Evolutionary conservation across 139 green algal species (phyloP), one percentile per base, ranked within the genome.

Genomic region (Monoraphidium neglectum): DNA sequence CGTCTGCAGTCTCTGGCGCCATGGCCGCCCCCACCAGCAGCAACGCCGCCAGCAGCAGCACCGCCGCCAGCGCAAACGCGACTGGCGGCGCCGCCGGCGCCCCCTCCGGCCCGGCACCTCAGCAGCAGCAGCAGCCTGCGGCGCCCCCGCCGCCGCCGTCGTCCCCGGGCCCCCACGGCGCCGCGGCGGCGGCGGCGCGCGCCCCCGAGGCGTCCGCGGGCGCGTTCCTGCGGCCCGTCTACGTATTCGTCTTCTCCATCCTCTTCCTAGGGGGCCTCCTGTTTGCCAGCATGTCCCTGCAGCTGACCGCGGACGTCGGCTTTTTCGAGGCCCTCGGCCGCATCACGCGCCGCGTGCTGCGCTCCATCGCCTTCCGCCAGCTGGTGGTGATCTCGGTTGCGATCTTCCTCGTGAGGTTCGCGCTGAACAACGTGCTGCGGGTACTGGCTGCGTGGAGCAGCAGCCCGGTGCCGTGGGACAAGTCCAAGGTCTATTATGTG

Each of bases 401-500:
- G 59, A 83, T 88, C 56, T 63, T 80, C 23, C 28, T 85, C 16
- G 68, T 88, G 72, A 76, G 83, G 21, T 88, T 78, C 33, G 70
- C 75, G 24, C 53, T 88, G 18, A 82, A 88, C 76, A 82, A 76
- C 43, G 72, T 79, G 46, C 76, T 88, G 32, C 59, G 63, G 38
- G 51, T 68, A 37, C 62, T 87, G 26, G 66, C 83, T 4, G 33
- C 33, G 28, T 83, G 82, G 49, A 73, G 70, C 5, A 26, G 32
- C 28, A 85, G 49, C 71, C 83, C 76, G 15, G 83, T 88, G 46
- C 72, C 82, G 46, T 88, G 78, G 78, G 83, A 88, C 72, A 88
- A 85, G 79, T 80, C 67, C 12, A 79, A 80, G 61, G 46, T 85
- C 70, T 90, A 85, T 46, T 91, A 91, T 75, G 85, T 93, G 62